These are phyloP conservation scores for Suhomyces kilbournensis DNA, from an alignment of 805 yeast species.

Conservation along the genomic window DNA sequence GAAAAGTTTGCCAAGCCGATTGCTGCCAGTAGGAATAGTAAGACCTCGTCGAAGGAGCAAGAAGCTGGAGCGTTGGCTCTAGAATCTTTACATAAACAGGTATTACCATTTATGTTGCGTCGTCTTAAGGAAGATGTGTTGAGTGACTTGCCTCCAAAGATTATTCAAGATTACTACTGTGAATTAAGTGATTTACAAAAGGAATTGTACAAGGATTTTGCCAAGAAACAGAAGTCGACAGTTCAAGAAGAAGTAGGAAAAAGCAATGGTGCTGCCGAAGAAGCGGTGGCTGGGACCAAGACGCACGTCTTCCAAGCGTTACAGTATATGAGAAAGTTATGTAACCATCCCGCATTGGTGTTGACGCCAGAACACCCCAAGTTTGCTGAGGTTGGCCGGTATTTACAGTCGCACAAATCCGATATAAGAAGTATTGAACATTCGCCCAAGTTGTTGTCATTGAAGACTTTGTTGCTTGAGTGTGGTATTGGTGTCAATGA, in stretches of 20 bases:
- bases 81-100: slow-evolving; percentile 95
- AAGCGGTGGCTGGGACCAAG: slow-evolving; percentile 49
- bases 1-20: slow-evolving; percentile 98
- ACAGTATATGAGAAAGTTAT: slow-evolving; percentile 94
- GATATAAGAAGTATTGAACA: slow-evolving; percentile 70
- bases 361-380: slow-evolving; percentile 82
- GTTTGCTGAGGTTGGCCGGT: slow-evolving; percentile 59
- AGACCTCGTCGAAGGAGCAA: slow-evolving; percentile 87
- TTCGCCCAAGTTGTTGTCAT: slow-evolving; percentile 86
- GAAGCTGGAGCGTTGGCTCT: slow-evolving; percentile 95
- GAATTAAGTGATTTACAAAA: slow-evolving; percentile 89
- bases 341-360: slow-evolving; percentile 95
- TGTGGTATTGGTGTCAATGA: slow-evolving; percentile 80
- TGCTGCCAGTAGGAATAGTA: slow-evolving; percentile 86
- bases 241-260: slow-evolving; percentile 60
- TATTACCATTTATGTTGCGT: slow-evolving; percentile 91
- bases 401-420: slow-evolving; percentile 56
- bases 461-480: slow-evolving; percentile 75
- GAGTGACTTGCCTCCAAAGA: slow-evolving; percentile 95
- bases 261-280: slow-evolving; percentile 21
- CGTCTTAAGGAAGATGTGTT: slow-evolving; percentile 94
- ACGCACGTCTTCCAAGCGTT: slow-evolving; percentile 96
- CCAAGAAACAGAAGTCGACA: slow-evolving; percentile 72
- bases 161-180: slow-evolving; percentile 97
- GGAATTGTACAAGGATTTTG: slow-evolving; percentile 84